A percentile compares a stretch with the other conserved stretches of the same genome.
Conservation (phyloP, 345 rosid species). For the Eucalyptus caleyi region DNA sequence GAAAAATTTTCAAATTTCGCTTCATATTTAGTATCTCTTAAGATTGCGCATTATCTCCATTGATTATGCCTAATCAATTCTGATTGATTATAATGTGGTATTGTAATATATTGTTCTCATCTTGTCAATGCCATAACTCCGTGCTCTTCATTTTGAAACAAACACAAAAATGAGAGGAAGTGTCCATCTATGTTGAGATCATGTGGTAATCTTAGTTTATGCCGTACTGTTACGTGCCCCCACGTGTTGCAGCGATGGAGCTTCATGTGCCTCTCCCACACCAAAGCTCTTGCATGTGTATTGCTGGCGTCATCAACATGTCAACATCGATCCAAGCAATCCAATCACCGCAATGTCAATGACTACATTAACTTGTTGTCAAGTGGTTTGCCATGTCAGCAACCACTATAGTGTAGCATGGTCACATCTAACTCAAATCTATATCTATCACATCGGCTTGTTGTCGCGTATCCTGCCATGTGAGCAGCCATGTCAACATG, state of each 20-base stretch:
- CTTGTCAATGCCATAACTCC: background rate
- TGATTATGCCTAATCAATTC: background rate
- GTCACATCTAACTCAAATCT: background rate
- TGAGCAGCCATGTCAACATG: background rate
- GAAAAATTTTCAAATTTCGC: background rate
- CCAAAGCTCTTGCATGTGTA: background rate
- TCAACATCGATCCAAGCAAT: background rate
- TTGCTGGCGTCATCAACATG: background rate
- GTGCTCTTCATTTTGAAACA: background rate
- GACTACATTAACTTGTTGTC: background rate
- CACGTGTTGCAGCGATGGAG: rapidly evolving
- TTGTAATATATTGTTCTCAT: background rate
- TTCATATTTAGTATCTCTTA: too few relatives aligned
- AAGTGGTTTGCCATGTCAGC: background rate
- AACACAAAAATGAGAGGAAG: background rate
- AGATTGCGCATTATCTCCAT: background rate
- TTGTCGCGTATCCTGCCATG: background rate
- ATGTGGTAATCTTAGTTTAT: background rate
- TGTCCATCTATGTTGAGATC: background rate
- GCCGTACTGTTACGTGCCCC: background rate
- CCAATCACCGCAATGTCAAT: background rate
- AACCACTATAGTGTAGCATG: background rate
- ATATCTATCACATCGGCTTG: background rate
- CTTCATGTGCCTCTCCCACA: background rate
- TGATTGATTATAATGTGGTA: background rate